Conservation (phyloP, 2,329 filamentous ascomycete genomes). For the Penicillium sp. region DNA sequence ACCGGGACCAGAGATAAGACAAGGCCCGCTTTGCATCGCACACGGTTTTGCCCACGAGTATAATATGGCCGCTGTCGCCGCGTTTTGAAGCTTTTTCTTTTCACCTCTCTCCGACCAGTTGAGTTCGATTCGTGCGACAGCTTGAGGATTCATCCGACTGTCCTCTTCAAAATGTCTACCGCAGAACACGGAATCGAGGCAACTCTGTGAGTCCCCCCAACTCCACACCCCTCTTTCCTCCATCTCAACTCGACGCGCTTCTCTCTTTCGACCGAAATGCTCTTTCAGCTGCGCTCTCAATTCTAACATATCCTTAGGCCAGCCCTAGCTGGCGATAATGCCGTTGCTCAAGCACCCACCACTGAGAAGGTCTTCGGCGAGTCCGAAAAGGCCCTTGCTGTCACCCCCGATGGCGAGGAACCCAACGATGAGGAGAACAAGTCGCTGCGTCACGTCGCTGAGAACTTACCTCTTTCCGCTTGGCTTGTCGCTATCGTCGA, state of each 20-base stretch:
- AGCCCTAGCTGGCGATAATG: slow-evolving; percentile 25
- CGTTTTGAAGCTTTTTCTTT: slow-evolving; percentile 18
- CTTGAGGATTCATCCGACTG: slow-evolving; percentile 14
- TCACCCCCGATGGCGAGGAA: slow-evolving; percentile 55
- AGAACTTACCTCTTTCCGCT: slow-evolving; percentile 60
- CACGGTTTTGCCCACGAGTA: slow-evolving; percentile 28
- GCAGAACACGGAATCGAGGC: slow-evolving; percentile 34
- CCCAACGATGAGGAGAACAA: slow-evolving; percentile 58
- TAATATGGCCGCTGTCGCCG: slow-evolving; percentile 33
- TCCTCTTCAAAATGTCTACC: slow-evolving; percentile 30
- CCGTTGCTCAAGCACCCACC: slow-evolving; percentile 24
- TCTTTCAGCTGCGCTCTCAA: background rate
- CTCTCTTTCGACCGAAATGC: background rate
- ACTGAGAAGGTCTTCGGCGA: slow-evolving; percentile 33
- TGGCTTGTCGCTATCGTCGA: slow-evolving; percentile 64
- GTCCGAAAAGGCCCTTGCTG: slow-evolving; percentile 37
- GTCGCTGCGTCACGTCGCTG: slow-evolving; percentile 58
- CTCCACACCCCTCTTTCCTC: background rate
- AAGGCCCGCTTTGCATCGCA: slow-evolving; percentile 71
- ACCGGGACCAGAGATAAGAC: slow-evolving; percentile 67
- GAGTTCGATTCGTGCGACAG: slow-evolving; percentile 7
- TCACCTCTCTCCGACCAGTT: slow-evolving; percentile 18
- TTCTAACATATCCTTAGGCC: slow-evolving; percentile 14
- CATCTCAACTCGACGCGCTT: background rate
- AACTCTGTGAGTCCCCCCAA: slow-evolving; percentile 30